phyloP scores from a whole-genome alignment of 768 basidiomycete genomes.

The Suillus lakei region DNA sequence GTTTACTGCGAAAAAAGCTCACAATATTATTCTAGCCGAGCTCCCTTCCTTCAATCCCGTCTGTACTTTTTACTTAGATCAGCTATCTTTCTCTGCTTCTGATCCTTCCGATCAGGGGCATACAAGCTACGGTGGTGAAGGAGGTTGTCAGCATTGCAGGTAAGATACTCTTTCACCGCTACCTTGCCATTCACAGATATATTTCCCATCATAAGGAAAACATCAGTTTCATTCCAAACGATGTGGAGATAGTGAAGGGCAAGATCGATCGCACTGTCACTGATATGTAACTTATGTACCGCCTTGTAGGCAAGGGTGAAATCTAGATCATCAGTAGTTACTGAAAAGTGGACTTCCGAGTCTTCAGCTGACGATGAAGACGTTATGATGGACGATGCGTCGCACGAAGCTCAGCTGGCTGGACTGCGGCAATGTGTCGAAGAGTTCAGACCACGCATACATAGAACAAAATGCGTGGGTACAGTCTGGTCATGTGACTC shows the following conservation, averaged over 20 bases:
- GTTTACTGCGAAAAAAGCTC: no score
- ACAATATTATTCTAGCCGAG: no score
- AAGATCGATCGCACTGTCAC: constrained; percentile 17
- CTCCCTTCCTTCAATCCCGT: no score
- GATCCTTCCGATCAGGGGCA: no score
- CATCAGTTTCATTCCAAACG: constrained; percentile 93
- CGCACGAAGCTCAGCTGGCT: constrained; percentile 40
- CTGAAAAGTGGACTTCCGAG: constrained; percentile 61
- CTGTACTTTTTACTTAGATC: no score
- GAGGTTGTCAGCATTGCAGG: no score
- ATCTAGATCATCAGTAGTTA: constrained; percentile 94
- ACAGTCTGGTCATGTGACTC: constrained; percentile 55
- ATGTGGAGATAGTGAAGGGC: constrained; percentile 94
- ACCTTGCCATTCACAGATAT: no score
- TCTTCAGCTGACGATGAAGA: constrained; percentile 44
- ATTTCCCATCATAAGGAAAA: no score
- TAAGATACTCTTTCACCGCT: no score
- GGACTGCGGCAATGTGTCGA: constrained; percentile 66
- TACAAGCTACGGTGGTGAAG: no score
- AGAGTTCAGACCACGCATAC: constrained; percentile 61
- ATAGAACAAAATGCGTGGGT: constrained; percentile 86
- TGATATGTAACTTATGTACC: neutral
- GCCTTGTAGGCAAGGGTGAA: constrained; percentile 74
- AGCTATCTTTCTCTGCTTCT: no score
- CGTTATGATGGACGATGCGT: constrained; percentile 56